Evolutionary conservation across 1,284 basidiomycete species (phyloP), one percentile per base, ranked within the genome.

Genomic region (Fomitiporia mediterranea): DNA sequence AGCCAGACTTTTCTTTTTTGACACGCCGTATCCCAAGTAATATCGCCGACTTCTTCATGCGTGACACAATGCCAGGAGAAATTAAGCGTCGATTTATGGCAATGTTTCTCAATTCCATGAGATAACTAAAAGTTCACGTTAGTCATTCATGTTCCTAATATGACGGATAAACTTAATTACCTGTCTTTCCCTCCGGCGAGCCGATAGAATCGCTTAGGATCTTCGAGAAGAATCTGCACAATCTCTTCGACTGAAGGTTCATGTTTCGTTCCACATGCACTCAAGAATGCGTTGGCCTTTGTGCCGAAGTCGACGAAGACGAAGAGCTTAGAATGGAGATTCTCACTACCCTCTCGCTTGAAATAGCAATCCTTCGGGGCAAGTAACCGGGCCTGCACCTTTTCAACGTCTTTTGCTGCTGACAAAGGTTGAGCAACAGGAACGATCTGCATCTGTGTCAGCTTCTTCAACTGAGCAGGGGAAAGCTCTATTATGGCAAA

Each of bases 221-320:
- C 75, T 1, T 74, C 73, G 28, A 91, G 69, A 27, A 91, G 68
- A 40, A 82, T 86, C 55, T 78, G 76, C 1, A 81, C 82, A 30
- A 90, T 75, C 64, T 96, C 91, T 62, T 90, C 84, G 0, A 93
- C 84, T 32, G 85, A 94, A 0, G 96, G 97, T 66, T 96, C 91
- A 51, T 83, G 84, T 65, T 86, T 87, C 17, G 95, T 92, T 19
- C 96, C 96, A 63, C 91, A 93, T 8, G 89, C 85, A 57, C 81
- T 83, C 48, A 99, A 74, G 71, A 99, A 97, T 2, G 81, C 75
- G 62, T 94, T 95, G 1, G 90, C 95, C 3, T 78, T 76, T 0
- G 79, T 67, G 0, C 95, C 96, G 69, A 96, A 98, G 69, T 98
- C 88, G 47, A 98, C 82, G 64, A 94, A 96, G 9, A 84, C 82